Base-by-base conservation (phyloP, 179 eudicot genomes). In the Silene vulgaris region DNA sequence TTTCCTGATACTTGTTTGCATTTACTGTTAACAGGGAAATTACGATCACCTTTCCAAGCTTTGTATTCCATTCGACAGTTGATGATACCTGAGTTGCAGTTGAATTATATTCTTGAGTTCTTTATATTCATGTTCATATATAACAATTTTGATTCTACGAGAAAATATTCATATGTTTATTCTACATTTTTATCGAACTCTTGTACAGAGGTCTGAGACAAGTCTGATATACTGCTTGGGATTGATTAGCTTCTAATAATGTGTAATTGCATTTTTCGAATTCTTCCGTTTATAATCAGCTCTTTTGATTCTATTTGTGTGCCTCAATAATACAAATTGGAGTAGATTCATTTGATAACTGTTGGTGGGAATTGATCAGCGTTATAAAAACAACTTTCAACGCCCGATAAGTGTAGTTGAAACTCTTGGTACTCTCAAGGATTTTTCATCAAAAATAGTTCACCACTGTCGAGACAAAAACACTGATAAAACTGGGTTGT, bases 41-140 rank as follows among this genome's bases (percentile, higher is more conserved):
- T 64, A 91, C 97, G 5, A 89, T 91, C 21, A 89, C 94, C 28
- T 91, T 91, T 76, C 97, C 97, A 2, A 89, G 93, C 90, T 91
- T 91, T 82, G 93, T 90, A 29, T 91, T 91, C 79, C 88, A 91
- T 77, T 91, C 97, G 1, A 85, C 87, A 80, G 97, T 91, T 56
- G 95, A 90, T 62, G 95, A 90, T 72, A 87, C 92, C 81, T 91
- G 81, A 86, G 64, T 63, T 77, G 68, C 68, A 23, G 52, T 59
- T 50, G 29, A 73, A 71, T 77, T 63, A 68, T 52, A 65, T 69
- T 74, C 29, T 23, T 64, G 64, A 45, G 52, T 50, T 62, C 56
- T 14, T 13, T 54, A 14, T 65, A 50, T 61, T 32, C 35, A 67
- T 17, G 69, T 70, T 78, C 19, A 64, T 77, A 74, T 81, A 74